phyloP scores from a whole-genome alignment of 2,329 filamentous ascomycete species.

The Hortaea sp. region DNA sequence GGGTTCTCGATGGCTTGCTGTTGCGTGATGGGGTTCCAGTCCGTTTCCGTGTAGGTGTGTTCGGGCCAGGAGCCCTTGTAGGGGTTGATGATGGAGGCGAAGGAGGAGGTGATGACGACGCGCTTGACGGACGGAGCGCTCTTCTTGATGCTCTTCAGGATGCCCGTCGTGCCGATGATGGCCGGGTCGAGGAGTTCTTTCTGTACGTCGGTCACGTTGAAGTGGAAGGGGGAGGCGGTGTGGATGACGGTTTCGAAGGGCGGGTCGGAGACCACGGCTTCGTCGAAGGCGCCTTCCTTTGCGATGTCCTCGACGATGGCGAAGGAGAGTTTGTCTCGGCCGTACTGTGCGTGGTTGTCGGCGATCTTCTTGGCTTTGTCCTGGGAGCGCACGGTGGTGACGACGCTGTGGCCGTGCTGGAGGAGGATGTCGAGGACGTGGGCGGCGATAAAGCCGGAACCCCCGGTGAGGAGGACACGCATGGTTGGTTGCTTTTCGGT shows the following conservation, averaged over 20 bases:
- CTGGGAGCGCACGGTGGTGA: slow-evolving; percentile 52
- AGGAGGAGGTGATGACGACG: slow-evolving; percentile 62
- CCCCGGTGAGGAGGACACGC: slow-evolving; percentile 34
- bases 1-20: slow-evolving; percentile 38
- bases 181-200: slow-evolving; percentile 52
- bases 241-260: slow-evolving; percentile 66
- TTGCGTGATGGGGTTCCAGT: slow-evolving; percentile 49
- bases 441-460: slow-evolving; percentile 56
- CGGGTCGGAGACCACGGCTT: slow-evolving; percentile 49
- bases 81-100: slow-evolving; percentile 52
- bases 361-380: slow-evolving; percentile 53
- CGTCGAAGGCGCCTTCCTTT: slow-evolving; percentile 55
- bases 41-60: slow-evolving; percentile 43
- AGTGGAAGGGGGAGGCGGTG: slow-evolving; percentile 65
- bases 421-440: slow-evolving; percentile 53
- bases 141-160: slow-evolving; percentile 52
- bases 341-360: slow-evolving; percentile 39
- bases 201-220: slow-evolving; percentile 62
- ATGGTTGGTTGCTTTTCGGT: slow-evolving; percentile 12
- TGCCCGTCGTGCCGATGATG: slow-evolving; percentile 53
- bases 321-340: slow-evolving; percentile 51
- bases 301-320: slow-evolving; percentile 65
- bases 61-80: slow-evolving; percentile 41
- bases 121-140: slow-evolving; percentile 57
- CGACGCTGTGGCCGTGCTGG: slow-evolving; percentile 46